These are phyloP conservation scores for Exophiala xenobiotica DNA, from an alignment of 2,329 filamentous ascomycete species.

Conservation along the genomic window DNA sequence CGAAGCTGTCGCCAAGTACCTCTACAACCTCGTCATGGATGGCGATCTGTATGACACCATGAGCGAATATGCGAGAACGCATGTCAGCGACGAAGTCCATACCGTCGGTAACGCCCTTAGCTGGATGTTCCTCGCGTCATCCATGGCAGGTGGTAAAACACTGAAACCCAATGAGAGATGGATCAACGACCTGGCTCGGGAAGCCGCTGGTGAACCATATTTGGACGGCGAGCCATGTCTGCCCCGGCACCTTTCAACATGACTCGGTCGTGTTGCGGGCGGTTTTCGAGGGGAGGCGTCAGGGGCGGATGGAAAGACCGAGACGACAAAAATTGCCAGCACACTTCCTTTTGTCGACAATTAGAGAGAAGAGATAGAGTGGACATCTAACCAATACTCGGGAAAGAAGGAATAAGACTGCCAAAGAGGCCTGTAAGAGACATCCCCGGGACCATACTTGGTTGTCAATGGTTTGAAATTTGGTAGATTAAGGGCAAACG, in stretches of 20 bases:
- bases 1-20: conserved; percentile 65
- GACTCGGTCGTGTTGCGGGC: neutral
- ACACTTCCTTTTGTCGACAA: no score
- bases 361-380: no score
- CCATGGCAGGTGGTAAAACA: conserved; percentile 58
- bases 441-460: no score
- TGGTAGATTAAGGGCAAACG: no score
- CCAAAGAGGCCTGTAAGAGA: no score
- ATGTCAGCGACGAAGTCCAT: conserved; percentile 77
- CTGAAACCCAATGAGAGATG: conserved; percentile 62
- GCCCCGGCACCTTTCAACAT: conserved; percentile 42
- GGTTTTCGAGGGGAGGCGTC: no score
- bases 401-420: no score
- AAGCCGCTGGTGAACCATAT: conserved; percentile 62
- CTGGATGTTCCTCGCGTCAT: conserved; percentile 76
- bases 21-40: conserved; percentile 67
- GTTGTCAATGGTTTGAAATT: no score
- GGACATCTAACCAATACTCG: no score
- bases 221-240: conserved; percentile 60
- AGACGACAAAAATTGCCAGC: no score
- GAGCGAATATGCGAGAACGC: conserved; percentile 60
- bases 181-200: conserved; percentile 73
- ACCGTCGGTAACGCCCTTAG: conserved; percentile 75
- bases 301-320: no score
- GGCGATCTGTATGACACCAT: conserved; percentile 64